Conservation (phyloP, 2,329 filamentous ascomycete species). For the Apiospora rasikravindrae region DNA sequence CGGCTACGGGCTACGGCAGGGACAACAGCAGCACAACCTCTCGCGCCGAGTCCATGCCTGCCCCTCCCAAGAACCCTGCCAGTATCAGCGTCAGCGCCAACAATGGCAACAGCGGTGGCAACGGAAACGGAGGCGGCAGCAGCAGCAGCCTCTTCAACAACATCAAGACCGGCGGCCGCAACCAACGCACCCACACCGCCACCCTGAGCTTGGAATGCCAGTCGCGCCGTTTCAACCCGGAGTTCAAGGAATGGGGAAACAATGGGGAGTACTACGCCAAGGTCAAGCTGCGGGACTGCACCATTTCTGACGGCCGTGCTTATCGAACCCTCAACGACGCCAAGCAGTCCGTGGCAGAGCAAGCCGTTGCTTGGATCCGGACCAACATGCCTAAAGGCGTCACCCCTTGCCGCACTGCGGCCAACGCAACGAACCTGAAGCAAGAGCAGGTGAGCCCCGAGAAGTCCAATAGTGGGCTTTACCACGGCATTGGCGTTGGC, state of each 20-base stretch:
- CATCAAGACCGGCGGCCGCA: neutral
- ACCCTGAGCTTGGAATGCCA: slow-evolving; percentile 33
- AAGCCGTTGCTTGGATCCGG: slow-evolving; percentile 22
- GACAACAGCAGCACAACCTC: neutral
- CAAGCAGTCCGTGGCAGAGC: slow-evolving; percentile 29
- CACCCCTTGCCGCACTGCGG: neutral
- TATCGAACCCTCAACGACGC: slow-evolving; percentile 28
- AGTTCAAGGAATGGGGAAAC: slow-evolving; percentile 29
- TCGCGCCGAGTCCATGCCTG: neutral
- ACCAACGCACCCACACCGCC: neutral
- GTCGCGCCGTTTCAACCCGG: slow-evolving; percentile 35
- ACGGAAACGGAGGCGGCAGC: neutral
- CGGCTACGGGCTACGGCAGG: neutral
- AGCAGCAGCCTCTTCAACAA: no score
- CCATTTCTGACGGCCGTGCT: slow-evolving; percentile 23
- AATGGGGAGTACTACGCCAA: slow-evolving; percentile 27
- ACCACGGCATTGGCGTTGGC: neutral
- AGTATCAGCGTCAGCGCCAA: neutral
- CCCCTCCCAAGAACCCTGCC: neutral
- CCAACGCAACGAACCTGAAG: neutral
- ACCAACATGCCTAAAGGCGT: slow-evolving; percentile 2
- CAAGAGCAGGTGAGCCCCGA: neutral
- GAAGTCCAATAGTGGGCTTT: neutral
- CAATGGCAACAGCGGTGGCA: neutral
- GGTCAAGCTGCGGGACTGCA: slow-evolving; percentile 28